These are phyloP conservation scores for Podochytrium sp. DNA, from an alignment of 192 early-diverging fungal species.

Conservation along the genomic window DNA sequence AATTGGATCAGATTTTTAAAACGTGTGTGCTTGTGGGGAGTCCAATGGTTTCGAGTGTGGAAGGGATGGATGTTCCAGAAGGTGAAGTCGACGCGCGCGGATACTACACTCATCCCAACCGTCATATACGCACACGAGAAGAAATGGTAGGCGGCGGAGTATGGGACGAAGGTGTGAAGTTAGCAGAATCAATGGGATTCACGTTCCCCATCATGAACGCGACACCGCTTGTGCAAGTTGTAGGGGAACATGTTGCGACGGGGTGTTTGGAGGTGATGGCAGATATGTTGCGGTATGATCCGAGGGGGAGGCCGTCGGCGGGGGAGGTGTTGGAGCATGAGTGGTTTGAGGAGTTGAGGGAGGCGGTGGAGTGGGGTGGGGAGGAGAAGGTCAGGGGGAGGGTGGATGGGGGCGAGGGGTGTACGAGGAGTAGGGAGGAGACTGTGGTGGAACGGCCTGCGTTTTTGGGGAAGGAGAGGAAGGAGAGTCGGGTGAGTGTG, in stretches of 20 bases:
- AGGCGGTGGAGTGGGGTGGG: background rate
- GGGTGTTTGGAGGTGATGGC: slow-evolving; percentile 57
- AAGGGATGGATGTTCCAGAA: background rate
- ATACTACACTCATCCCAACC: slow-evolving; percentile 5
- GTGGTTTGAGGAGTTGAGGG: slow-evolving; percentile 57
- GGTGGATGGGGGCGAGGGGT: background rate
- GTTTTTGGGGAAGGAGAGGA: background rate
- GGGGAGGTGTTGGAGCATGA: slow-evolving; percentile 66
- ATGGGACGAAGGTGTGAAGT: slow-evolving; percentile 29
- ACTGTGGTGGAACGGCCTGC: background rate
- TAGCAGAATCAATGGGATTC: slow-evolving; percentile 38
- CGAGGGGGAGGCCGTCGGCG: slow-evolving; percentile 72
- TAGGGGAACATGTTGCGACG: background rate
- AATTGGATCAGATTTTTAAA: slow-evolving; percentile 80
- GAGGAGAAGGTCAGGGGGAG: background rate
- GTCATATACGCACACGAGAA: too few relatives aligned
- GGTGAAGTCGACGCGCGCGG: background rate
- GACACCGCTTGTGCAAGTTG: slow-evolving; percentile 16
- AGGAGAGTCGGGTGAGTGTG: background rate
- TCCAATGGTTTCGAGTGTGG: slow-evolving; percentile 38
- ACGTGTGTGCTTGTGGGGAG: slow-evolving; percentile 76
- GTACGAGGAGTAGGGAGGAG: background rate
- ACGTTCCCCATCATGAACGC: slow-evolving; percentile 31
- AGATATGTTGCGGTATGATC: slow-evolving; percentile 79
- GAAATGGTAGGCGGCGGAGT: slow-evolving; percentile 29